Conservation (phyloP, 805 yeast species). For the Wickerhamomyces sydowiorum region DNA sequence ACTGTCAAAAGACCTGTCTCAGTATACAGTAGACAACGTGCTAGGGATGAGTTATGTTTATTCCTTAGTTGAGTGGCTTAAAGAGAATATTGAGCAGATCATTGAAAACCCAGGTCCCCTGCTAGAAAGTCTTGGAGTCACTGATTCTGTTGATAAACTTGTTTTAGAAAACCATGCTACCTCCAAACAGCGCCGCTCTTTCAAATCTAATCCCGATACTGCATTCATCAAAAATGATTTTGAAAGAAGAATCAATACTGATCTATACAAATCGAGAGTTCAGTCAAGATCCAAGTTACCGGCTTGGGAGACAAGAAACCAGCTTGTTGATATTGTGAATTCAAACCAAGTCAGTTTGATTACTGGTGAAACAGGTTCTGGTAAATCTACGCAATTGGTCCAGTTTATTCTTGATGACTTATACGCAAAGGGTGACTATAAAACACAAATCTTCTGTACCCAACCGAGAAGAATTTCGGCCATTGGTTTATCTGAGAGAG, state of each 20-base stretch:
- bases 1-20: slow-evolving; percentile 41
- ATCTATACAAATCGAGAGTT: slow-evolving; percentile 35
- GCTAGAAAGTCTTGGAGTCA: slow-evolving; percentile 19
- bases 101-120: slow-evolving; percentile 75
- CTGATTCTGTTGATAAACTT: slow-evolving; percentile 2
- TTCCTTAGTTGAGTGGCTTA: slow-evolving; percentile 72
- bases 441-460: slow-evolving; percentile 70
- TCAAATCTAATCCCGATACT: slow-evolving; percentile 26
- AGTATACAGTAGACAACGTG: slow-evolving; percentile 36
- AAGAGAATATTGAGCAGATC: slow-evolving; percentile 50
- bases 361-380: slow-evolving; percentile 98
- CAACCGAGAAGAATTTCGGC: slow-evolving; percentile 97
- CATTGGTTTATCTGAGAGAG: slow-evolving; percentile 89
- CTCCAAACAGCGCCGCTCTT: slow-evolving; percentile 7
- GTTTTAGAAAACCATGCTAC: background rate
- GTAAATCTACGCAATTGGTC: slow-evolving; percentile 91
- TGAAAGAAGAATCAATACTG: slow-evolving; percentile 23
- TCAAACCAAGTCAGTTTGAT: slow-evolving; percentile 63
- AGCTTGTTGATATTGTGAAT: slow-evolving; percentile 51
- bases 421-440: slow-evolving; percentile 36
- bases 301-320: slow-evolving; percentile 69
- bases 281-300: slow-evolving; percentile 56
- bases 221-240: slow-evolving; percentile 30
- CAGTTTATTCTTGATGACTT: slow-evolving; percentile 79
- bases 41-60: slow-evolving; percentile 69